phyloP scores from a whole-genome alignment of 2,329 filamentous ascomycete species.

The Pseudogymnoascus sp. region DNA sequence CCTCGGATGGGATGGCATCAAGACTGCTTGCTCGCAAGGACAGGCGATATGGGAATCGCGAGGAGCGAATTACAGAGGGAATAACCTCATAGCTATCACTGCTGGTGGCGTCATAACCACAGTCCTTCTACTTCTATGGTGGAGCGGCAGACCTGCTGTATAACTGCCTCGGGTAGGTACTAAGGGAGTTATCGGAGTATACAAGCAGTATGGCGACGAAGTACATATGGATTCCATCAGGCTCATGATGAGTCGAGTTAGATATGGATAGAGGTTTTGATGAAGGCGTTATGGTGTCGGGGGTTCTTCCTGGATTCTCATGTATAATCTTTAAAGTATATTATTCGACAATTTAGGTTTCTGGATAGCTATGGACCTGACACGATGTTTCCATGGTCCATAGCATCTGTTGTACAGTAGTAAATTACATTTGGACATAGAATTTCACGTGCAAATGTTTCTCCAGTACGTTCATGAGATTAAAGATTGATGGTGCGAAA shows the following conservation, averaged over 20 bases:
- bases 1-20: constrained; percentile 9
- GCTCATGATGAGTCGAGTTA: neutral
- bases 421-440: neutral
- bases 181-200: neutral
- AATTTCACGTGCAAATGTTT: constrained; percentile 7
- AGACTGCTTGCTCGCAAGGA: neutral
- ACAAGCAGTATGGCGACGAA: neutral
- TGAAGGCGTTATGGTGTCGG: neutral
- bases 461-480: neutral
- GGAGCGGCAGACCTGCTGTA: neutral
- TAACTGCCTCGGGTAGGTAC: neutral
- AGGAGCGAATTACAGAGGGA: neutral
- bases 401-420: constrained; percentile 5
- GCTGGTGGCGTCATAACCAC: neutral
- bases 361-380: neutral
- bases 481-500: neutral
- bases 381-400: neutral
- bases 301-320: neutral
- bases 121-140: neutral
- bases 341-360: neutral
- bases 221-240: neutral
- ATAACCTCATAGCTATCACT: neutral
- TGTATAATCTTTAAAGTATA: constrained; percentile 7
- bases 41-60: neutral
- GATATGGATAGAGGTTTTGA: constrained; percentile 7